Base-by-base conservation (phyloP, 2,329 filamentous ascomycete species). In the Paramyrothecium roridum region DNA sequence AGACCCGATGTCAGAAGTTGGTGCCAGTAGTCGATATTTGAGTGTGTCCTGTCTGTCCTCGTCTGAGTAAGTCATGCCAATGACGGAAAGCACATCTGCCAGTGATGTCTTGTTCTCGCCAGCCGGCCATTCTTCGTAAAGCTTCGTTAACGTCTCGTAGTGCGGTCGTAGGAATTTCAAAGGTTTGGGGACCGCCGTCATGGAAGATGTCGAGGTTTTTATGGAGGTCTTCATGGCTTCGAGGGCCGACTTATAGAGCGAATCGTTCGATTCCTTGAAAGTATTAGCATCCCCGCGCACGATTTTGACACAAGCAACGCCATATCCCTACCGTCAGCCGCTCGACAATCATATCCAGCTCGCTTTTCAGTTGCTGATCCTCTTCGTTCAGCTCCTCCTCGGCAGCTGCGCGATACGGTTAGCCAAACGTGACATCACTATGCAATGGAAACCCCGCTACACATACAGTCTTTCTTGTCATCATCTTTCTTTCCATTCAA, bases 11-110 rank as follows among this genome's bases (percentile, higher is more conserved):
- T 99, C 95, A 71, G 92, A 87, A 43, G 92, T 90, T 30, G 93
- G 92, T 37, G 93, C 89, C 57, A 97, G 82, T 52, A 99, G 82
- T 62, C 95, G 87, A 79, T 95, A 99, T 76, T 96, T 98, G 67
- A 99, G 84, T 51, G 95, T 97, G 73, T 99, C 95, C 74, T 96
- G 86, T 72, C 91, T 87, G 67, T 96, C 91, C 75, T 98, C 95
- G 69, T 98, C 93, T 50, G 93, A 96, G 72, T 93, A 97, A 54
- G 95, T 99, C 95, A 99, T 99, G 59, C 93, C 95, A 64, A 99
- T 89, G 50, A 99, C 95, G 16, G 95, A 99, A 52, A 99, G 80
- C 65, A 96, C 95, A 76, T 99, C 96, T 48, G 95, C 96, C 61
- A 99, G 80, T 3, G 92, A 84, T 58, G 88, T 91, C 84, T 96